Percentiles rank a stretch among this genome's conserved stretches.
Evolutionary conservation across 2,329 filamentous ascomycete species (phyloP).

Genomic region (Myriosclerotinia duriaeana): DNA sequence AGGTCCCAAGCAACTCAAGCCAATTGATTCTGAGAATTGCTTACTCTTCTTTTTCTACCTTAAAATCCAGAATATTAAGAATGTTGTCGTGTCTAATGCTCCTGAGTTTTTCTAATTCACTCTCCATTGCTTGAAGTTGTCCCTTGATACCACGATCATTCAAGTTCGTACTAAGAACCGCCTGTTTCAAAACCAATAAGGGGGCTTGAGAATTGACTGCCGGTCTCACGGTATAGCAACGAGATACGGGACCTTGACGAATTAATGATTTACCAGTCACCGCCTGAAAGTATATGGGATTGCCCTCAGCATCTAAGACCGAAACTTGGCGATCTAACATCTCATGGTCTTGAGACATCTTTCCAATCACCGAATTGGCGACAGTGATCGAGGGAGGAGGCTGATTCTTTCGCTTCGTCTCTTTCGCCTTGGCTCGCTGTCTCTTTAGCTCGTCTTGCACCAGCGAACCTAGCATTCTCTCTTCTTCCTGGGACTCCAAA

Average conservation of each 20-base stretch:
- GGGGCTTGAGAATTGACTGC: constrained; percentile 55
- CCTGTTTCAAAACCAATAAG: constrained; percentile 70
- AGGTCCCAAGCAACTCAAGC: neutral
- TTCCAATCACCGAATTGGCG: constrained; percentile 30
- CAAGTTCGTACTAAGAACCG: constrained; percentile 56
- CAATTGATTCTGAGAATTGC: neutral
- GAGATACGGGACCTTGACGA: constrained; percentile 63
- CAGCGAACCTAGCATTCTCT: constrained; percentile 67
- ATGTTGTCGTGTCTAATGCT: constrained; percentile 74
- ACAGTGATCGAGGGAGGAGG: constrained; percentile 38
- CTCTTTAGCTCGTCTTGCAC: constrained; percentile 70
- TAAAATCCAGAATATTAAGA: constrained; percentile 78
- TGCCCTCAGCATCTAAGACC: constrained; percentile 62
- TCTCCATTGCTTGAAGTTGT: constrained; percentile 73
- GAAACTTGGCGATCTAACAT: constrained; percentile 63
- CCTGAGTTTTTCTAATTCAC: constrained; percentile 72
- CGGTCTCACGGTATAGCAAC: constrained; percentile 71
- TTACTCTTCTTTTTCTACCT: constrained; percentile 61
- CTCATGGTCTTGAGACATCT: constrained; percentile 39
- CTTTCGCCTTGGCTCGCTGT: constrained; percentile 62
- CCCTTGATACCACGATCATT: constrained; percentile 66
- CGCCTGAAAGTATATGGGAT: constrained; percentile 64
- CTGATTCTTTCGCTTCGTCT: constrained; percentile 62
- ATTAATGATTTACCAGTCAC: constrained; percentile 70
- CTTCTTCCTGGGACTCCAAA: constrained; percentile 22